Conservation (phyloP, 2,329 filamentous ascomycete genomes). For the Fusarium torulosum region DNA sequence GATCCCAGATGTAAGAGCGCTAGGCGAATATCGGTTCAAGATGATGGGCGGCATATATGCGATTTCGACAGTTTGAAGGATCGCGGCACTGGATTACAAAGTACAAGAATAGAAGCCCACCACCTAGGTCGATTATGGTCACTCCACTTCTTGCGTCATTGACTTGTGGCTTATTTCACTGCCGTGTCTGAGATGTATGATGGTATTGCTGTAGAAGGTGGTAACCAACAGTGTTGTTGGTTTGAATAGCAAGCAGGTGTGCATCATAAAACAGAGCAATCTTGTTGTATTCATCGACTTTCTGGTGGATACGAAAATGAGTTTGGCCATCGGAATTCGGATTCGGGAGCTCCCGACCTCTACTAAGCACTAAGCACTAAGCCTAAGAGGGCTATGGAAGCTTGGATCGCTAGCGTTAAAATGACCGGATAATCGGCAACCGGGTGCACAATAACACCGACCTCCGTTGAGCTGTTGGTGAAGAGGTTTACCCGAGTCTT, state of each 20-base stretch:
- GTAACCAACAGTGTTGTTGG: no score
- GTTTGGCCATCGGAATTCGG: constrained; percentile 20
- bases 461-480: constrained; percentile 10
- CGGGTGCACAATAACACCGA: constrained; percentile 21
- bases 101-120: background rate
- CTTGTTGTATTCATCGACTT: background rate
- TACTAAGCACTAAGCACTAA: background rate
- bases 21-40: background rate
- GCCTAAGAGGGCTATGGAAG: background rate
- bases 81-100: background rate
- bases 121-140: background rate
- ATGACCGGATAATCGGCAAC: constrained; percentile 13
- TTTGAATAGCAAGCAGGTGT: no score
- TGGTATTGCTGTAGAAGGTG: no score
- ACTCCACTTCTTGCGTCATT: background rate
- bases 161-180: background rate
- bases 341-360: constrained; percentile 6
- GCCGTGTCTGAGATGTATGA: background rate
- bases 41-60: background rate
- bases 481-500: background rate
- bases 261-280: constrained; percentile 1
- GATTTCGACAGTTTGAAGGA: background rate
- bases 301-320: constrained; percentile 21
- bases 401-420: background rate
- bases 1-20: background rate